Base-by-base conservation (phyloP, 164 flowering plant genomes). In the Tetrastigma voinierianum region DNA sequence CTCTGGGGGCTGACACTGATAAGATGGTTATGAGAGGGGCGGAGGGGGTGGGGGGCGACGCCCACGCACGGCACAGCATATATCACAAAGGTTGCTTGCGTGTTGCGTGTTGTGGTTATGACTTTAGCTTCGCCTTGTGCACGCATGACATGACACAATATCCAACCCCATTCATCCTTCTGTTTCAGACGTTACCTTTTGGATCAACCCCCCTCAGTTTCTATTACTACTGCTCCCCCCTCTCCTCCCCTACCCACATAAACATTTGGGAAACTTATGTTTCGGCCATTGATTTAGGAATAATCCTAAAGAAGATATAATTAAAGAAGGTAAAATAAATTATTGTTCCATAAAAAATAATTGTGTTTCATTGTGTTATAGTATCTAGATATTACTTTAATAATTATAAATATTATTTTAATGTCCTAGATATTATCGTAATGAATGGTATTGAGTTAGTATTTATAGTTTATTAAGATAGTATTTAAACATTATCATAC, bases 141-240 rank as follows among this genome's bases (percentile, higher is more conserved):
- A 55, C 61, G 72, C 67, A 54, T 55, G 72, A 46, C 59, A 51
- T 62, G 62, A 56, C 59, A 25, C 24, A 62, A 19, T 16, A 62
- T 52, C 68, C 59, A 48, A 49, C 62, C 25, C 62, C 25, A 58
- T 65, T 58, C 60, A 45, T 59, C 72, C 44, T 63, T 68, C 65
- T 59, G 65, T 46, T 62, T 68, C 72, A 53, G 76, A 73, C 69
- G 69, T 69, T 21, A 73, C 76, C 76, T 73, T 32, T 66, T 66
- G 68, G 48, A 43, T 3, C 48, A 59, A 59, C n/a, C 57, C 45
- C 45, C 57, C 15, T 32, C 40, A 21, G 46, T 49, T 13, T 21
- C 44, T 48, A n/a, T 23, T 23, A n/a, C 9, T 49, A 32, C 51
- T 21, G n/a, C n/a, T 12, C 16, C 58, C 25, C 13, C n/a, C 52